A percentile compares a stretch with the other conserved stretches of the same genome.
Evolutionary conservation across 176 grass and related monocot genomes (phyloP).

Genomic region (Guadua angustifolia): DNA sequence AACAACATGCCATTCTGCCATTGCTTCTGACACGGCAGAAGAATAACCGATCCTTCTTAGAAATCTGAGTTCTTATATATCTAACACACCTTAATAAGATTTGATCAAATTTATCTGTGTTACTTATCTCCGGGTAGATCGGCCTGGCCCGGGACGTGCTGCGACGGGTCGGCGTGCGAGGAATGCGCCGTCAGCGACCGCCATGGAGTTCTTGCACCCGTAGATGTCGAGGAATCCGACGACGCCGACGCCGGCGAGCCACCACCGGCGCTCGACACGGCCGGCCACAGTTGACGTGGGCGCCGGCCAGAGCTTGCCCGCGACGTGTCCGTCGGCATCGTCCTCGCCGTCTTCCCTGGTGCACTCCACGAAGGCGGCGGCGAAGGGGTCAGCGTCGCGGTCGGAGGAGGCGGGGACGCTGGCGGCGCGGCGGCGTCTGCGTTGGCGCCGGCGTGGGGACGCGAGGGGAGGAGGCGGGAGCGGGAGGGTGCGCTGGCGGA

Average conservation of each 20-base stretch:
- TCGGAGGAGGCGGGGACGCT: neutral
- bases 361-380: conserved; percentile 52
- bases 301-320: conserved; percentile 17
- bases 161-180: conserved; percentile 43
- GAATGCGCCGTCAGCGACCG: conserved; percentile 54
- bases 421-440: neutral
- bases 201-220: conserved; percentile 73
- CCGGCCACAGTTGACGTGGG: neutral
- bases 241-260: neutral
- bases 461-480: conserved; percentile 40
- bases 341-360: conserved; percentile 43
- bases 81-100: neutral
- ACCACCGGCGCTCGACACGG: conserved; percentile 18
- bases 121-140: conserved; percentile 35
- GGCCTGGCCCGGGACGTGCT: conserved; percentile 20
- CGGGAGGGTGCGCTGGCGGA: conserved; percentile 19
- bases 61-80: neutral
- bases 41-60: neutral
- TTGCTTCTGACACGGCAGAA: neutral
- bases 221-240: conserved; percentile 61
- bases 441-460: neutral
- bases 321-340: neutral
- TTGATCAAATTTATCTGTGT: neutral
- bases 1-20: neutral
- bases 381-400: conserved; percentile 12